Percentiles rank a stretch among this genome's conserved stretches.
Evolutionary conservation across 2,329 filamentous ascomycete species (phyloP).

Genomic region (Aspergillus piperis): DNA sequence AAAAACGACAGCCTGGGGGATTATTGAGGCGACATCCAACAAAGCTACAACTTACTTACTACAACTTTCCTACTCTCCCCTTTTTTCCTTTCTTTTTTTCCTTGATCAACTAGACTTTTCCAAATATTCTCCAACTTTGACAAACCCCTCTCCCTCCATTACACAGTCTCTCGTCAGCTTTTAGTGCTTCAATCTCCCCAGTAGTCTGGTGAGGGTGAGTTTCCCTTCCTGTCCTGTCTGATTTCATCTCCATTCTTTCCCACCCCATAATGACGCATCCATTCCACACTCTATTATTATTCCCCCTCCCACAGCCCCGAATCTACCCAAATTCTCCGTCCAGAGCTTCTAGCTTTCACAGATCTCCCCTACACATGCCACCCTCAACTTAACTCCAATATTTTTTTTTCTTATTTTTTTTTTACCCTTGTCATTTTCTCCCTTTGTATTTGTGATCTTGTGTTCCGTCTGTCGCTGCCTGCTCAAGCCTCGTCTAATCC

Average conservation of each 20-base stretch:
- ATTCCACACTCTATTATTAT: conserved; percentile 20
- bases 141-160: conserved; percentile 8
- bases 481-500: conserved; percentile 18
- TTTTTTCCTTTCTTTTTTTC: conserved; percentile 9
- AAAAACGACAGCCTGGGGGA: conserved; percentile 18
- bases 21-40: conserved; percentile 20
- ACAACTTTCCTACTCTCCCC: background rate
- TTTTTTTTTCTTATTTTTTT: too few species aligned
- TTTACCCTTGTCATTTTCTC: background rate
- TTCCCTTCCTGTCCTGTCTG: conserved; percentile 2
- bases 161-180: background rate
- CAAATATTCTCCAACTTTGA: conserved; percentile 5
- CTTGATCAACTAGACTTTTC: background rate
- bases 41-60: background rate
- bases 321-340: conserved; percentile 22
- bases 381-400: background rate
- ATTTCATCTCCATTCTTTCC: conserved; percentile 12
- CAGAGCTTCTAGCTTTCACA: conserved; percentile 20
- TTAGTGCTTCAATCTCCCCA: background rate
- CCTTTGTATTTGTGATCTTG: background rate
- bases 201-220: conserved; percentile 1
- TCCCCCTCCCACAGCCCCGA: conserved; percentile 19
- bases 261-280: conserved; percentile 42
- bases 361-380: conserved; percentile 27
- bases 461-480: conserved; percentile 7